Base-by-base conservation (phyloP, 371 early-diverging fungal genomes). In the Haplosporangium sp. region DNA sequence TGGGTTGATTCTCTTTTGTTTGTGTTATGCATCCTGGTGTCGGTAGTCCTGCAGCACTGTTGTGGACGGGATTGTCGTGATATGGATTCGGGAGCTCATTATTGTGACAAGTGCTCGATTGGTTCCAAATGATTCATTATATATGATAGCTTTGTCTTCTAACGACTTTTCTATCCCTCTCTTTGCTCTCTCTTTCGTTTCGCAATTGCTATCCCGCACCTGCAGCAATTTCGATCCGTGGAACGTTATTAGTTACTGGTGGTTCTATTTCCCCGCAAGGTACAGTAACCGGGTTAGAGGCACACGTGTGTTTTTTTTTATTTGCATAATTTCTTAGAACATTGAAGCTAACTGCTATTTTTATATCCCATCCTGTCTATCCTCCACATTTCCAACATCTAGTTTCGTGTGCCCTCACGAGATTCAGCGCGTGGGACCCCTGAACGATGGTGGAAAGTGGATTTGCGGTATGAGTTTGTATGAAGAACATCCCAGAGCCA, bases 261-360 rank as follows among this genome's bases (percentile, higher is more conserved):
- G 73, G 73, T 73, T 67, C 67, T 73, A 73, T 63, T 73, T 73
- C 73, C 73, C 73, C n/a, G 67, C 73, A 36, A 67, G 67, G 67
- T 67, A 67, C 16, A 16, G 23, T 29, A 43, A 11, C 40, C 42
- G 7, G 40, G 9, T 14, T 9, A 12, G 40, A 38, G 12, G 29
- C 55, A 50, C 18, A 50, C 36, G 11, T 23, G 21, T 6, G 18
- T 59, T 59, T 29, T 45, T 59, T 47, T 47, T 59, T 29, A 1
- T 36, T 38, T 20, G 12, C 2, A 18, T 38, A 16, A 23, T 41
- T 11, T 12, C 9, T n/a, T 21, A 14, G 29, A 1, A 29, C 29
- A 29, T 29, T 23, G 13, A 11, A n/a, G 14, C 23, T 9, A 10
- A 52, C 4, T 18, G 20, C 18, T 64, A 36, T 46, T 46, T 46